Evolutionary conservation across 2,329 filamentous ascomycete species (phyloP), one percentile per base, ranked within the genome.

Genomic region (Pseudocercospora macadamiae): DNA sequence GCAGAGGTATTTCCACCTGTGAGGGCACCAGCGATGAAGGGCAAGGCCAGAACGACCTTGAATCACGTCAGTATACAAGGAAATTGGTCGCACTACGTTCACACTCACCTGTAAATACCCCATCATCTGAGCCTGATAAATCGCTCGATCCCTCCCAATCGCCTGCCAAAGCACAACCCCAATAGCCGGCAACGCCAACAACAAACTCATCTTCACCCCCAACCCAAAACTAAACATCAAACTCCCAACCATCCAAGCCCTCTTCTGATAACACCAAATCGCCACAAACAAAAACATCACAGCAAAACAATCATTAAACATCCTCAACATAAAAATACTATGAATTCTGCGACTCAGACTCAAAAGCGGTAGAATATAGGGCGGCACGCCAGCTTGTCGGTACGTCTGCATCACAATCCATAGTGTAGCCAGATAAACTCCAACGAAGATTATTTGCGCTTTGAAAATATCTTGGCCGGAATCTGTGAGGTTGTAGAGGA

Each of bases 241-340:
- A 51, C 86, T 87, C 5, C 88, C 95, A 0, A 88, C 68, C 23
- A 86, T 86, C 89, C 90, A 97, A 57, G 82, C 79, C 28, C 86
- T 82, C 45, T 83, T 84, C 77, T 97, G 91, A 72, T 92, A 89
- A 63, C 86, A 80, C 71, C 86, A 89, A 36, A 97, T 87, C n/a
- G 91, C 85, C 16, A 86, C 74, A 85, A 91, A 97, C 61, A 99
- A 82, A 66, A 90, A 91, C 67, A 95, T 81, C 3, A 89, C 85
- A 16, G 93, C 93, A 72, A 96, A 90, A 67, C 92, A 91, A 77
- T 99, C 95, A 76, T 99, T 99, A 82, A 99, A 99, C 70, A 93
- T 88, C 42, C 95, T 86, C 55, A 99, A 82, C 66, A 99, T 78
- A 71, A 95, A 99, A 67, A 99, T 89, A 74, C 91, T 96, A 75